Base-by-base conservation (phyloP, 164 flowering plant genomes). In the Nymphaea colorata region DNA sequence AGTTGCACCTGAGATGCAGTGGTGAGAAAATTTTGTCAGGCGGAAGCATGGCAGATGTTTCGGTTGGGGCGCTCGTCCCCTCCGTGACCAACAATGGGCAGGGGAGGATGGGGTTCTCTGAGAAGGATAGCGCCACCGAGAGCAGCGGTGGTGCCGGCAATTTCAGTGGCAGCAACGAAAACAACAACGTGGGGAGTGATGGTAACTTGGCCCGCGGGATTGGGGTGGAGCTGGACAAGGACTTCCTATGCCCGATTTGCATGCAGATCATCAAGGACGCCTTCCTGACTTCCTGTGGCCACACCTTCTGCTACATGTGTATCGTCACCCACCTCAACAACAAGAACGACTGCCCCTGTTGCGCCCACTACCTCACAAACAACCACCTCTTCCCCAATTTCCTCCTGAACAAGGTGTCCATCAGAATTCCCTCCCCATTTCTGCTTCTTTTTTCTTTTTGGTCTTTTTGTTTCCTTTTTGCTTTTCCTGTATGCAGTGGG, bases 301-400 rank as follows among this genome's bases (percentile, higher is more conserved):
- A 94, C 72, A 91, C 95, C 77, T 94, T 88, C 76, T 94, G 99
- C 74, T 94, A 90, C 77, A 94, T 88, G 94, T 94, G 99, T 57
- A 90, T 94, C 65, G 80, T 78, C 43, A 94, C 96, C 43, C 99
- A 94, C 78, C 87, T 94, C 16, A 80, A 85, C 44, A 83, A 87
- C 83, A 94, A 94, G 84, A 87, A 75, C 64, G 93, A 94, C 80
- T 94, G 99, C 73, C 98, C 99, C 42, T 88, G 94, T 74, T 94
- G 99, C 62, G 85, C 79, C 44, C 88, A 84, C 18, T 77, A 74
- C 75, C 85, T 94, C 73, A 82, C 93, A 68, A 67, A 66, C 64
- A 83, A 73, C 41, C 89, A 90, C 68, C 77, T 94, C 18, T 87
- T 82, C 81, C 99, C 99, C 61, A 91, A 94, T 75, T 86, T 90